Conservation (phyloP, 2,329 filamentous ascomycete species). For the Emmonsiellopsis sp. region DNA sequence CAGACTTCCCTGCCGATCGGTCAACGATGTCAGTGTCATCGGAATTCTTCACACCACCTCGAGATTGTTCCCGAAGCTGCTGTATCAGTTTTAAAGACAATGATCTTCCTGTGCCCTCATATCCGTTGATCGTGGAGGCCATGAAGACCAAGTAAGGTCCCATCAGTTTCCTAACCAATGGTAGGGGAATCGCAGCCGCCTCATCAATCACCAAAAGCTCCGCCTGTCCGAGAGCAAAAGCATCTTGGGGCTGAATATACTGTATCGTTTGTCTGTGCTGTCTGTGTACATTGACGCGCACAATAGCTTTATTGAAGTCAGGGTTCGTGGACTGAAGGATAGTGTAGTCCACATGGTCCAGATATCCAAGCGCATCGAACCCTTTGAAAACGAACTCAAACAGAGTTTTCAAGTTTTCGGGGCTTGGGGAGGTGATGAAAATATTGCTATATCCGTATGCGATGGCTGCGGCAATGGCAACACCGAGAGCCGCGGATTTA, state of each 20-base stretch:
- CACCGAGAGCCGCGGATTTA: slow-evolving; percentile 91
- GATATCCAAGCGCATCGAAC: slow-evolving; percentile 87
- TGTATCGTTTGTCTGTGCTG: slow-evolving; percentile 96
- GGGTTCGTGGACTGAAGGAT: slow-evolving; percentile 98
- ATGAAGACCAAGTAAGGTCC: slow-evolving; percentile 97
- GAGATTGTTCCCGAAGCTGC: slow-evolving; percentile 86
- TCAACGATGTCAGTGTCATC: slow-evolving; percentile 62
- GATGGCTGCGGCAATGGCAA: slow-evolving; percentile 86
- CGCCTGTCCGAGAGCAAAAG: slow-evolving; percentile 88
- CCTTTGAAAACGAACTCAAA: slow-evolving; percentile 99
- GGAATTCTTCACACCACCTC: slow-evolving; percentile 48
- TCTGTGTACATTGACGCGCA: slow-evolving; percentile 88
- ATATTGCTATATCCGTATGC: slow-evolving; percentile 98
- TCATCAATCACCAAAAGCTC: slow-evolving; percentile 96
- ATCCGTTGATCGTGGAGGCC: slow-evolving; percentile 98
- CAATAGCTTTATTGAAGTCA: slow-evolving; percentile 98
- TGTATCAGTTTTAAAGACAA: slow-evolving; percentile 94
- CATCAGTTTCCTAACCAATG: slow-evolving; percentile 86
- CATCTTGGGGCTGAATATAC: slow-evolving; percentile 94
- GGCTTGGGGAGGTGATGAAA: slow-evolving; percentile 95
- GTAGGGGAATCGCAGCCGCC: slow-evolving; percentile 89
- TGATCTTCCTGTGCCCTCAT: slow-evolving; percentile 92
- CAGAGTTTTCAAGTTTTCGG: slow-evolving; percentile 95
- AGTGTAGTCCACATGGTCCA: slow-evolving; percentile 93
- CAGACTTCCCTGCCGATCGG: slow-evolving; percentile 63